A percentile compares a stretch with the other conserved stretches of the same genome.
Conservation (phyloP, 345 rosid species). For the Citropsis articulata region DNA sequence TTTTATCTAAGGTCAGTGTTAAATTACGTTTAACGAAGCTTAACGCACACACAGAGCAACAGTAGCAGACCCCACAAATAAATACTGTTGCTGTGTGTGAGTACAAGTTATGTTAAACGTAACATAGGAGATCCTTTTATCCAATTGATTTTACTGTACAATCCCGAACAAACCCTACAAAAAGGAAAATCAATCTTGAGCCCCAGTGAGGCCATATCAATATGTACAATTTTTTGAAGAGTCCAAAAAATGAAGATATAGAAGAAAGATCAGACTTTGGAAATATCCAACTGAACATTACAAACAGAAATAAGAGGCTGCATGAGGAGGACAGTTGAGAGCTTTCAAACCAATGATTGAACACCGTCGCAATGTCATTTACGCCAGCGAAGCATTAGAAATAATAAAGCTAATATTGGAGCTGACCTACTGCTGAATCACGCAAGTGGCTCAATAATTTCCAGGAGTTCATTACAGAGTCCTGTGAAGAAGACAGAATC, state of each 20-base stretch:
- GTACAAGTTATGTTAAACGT: no score
- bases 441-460: slow-evolving; percentile 53
- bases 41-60: no score
- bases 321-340: background rate
- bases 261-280: background rate
- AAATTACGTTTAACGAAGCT: no score
- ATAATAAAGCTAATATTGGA: background rate
- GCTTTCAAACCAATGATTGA: background rate
- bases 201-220: background rate
- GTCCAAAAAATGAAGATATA: background rate
- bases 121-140: no score
- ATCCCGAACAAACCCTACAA: background rate
- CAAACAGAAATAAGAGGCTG: background rate
- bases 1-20: no score
- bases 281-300: background rate
- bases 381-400: background rate
- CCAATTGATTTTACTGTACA: background rate
- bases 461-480: slow-evolving; percentile 61
- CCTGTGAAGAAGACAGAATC: slow-evolving; percentile 69
- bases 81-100: no score
- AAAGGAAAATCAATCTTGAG: background rate
- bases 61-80: no score
- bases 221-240: background rate
- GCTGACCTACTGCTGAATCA: slow-evolving; percentile 10
- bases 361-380: background rate